phyloP scores from a whole-genome alignment of 202 grass and related monocot genomes.

The Eragrostis tef region DNA sequence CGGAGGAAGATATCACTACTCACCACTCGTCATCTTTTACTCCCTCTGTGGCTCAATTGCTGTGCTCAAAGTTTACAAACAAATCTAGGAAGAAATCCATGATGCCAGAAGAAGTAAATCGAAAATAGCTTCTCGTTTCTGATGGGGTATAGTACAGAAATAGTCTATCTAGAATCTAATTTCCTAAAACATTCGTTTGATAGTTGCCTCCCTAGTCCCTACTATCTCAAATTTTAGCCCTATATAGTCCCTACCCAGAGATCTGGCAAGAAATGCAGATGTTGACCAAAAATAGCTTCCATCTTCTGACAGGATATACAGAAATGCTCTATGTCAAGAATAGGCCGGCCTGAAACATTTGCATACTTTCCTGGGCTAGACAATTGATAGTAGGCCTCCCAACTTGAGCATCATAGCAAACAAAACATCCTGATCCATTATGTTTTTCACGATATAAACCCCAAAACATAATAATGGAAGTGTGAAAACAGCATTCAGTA shows the following conservation, averaged over 20 bases:
- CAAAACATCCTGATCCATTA: background rate
- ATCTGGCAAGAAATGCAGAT: background rate
- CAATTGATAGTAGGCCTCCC: background rate
- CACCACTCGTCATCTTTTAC: background rate
- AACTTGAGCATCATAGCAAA: background rate
- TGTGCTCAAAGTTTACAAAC: background rate
- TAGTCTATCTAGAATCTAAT: background rate
- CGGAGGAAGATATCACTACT: background rate
- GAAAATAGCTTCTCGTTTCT: background rate
- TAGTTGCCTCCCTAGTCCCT: background rate
- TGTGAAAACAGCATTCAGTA: background rate
- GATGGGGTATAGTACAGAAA: background rate
- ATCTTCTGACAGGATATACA: background rate
- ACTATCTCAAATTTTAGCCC: background rate
- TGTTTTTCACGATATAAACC: background rate
- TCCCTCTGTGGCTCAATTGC: background rate
- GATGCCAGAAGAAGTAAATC: background rate
- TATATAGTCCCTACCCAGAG: background rate
- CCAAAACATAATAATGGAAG: constrained; percentile 13
- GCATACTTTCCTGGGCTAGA: background rate
- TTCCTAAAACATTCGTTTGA: background rate
- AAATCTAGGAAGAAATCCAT: background rate
- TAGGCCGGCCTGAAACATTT: constrained; percentile 2
- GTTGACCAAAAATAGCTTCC: background rate
- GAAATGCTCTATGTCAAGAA: background rate